Base-by-base conservation (phyloP, 2,329 filamentous ascomycete species). In the Bipolaris victoriae region DNA sequence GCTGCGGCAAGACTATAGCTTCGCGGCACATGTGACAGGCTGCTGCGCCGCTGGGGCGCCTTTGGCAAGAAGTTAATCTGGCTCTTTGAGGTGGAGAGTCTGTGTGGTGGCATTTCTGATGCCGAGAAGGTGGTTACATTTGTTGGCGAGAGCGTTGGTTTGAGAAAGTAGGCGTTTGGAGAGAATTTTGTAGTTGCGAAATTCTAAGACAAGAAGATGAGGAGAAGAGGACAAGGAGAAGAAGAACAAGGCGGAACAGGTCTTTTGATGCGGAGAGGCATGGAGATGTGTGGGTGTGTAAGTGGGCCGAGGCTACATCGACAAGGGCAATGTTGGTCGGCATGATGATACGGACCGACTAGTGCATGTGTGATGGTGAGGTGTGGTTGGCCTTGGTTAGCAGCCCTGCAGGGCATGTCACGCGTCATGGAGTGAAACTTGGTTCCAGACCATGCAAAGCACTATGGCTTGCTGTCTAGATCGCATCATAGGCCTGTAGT, bases 11-110 rank as follows among this genome's bases (percentile, higher is more conserved):
- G 47, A 39, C 39, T 51, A 18, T 24, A 45, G 1, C 44, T 45
- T 18, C 44, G 51, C 6, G 24, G 44, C 44, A 31, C 35, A 49
- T 24, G 40, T n/a, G 39, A 44, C 7, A 5, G 36, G n/a, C 41
- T 50, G 6, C 41, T 15, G 22, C 46, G 47, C 33, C 39, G 33
- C 43, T 50, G 52, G 18, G 46, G 52, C 20, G 47, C 31, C 29
- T 51, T 55, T 15, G 55, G 55, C 20, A 57, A 33, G 29, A 57
- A 57, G n/a, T 53, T 48, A 45, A 57, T 29, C 49, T 31, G 44
- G 37, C 11, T 46, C 16, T 43, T 48, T 44, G 55, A 52, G 29
- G 13, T 44, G 18, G 37, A 16, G 24, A 10, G 10, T 52, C 33
- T 49, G 20, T 3, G 43, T 5, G 44, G 35, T 31, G 49, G 55